A percentile compares a stretch with the other conserved stretches of the same genome.
Conservation (phyloP, 2,329 filamentous ascomycete genomes). For the Hypoxylon sp. region DNA sequence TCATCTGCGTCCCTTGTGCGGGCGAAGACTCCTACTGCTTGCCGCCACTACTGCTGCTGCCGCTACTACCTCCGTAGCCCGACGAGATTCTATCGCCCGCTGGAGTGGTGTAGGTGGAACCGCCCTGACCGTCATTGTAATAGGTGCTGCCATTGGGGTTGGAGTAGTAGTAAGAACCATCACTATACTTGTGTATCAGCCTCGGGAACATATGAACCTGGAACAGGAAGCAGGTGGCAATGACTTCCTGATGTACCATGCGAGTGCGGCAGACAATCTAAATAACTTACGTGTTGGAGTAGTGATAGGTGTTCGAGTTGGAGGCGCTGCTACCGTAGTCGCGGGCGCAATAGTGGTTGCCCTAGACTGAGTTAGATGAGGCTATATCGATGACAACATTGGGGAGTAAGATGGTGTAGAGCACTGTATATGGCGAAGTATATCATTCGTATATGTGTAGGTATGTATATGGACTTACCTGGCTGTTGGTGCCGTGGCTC, state of each 20-base stretch:
- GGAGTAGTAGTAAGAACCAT: conserved; percentile 82
- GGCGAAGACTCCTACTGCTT: conserved; percentile 31
- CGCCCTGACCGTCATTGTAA: conserved; percentile 73
- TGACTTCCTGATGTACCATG: neutral
- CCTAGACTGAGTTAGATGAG: conserved; percentile 59
- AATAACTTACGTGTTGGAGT: conserved; percentile 72
- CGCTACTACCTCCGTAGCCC: conserved; percentile 40
- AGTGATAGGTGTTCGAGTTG: conserved; percentile 76
- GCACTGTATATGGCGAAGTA: neutral
- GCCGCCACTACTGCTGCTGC: conserved; percentile 24
- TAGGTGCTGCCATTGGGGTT: conserved; percentile 79
- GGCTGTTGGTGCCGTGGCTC: conserved; percentile 72
- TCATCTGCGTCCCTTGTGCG: conserved; percentile 8
- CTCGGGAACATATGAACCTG: neutral
- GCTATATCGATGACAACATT: neutral
- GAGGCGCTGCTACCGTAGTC: conserved; percentile 71
- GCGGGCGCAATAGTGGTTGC: conserved; percentile 77
- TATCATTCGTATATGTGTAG: neutral
- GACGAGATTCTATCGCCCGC: conserved; percentile 57
- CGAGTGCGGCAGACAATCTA: neutral
- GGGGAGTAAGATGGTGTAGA: neutral
- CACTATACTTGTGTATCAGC: conserved; percentile 52
- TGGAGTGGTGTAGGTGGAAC: conserved; percentile 73
- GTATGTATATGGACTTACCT: conserved; percentile 60
- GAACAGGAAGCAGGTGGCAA: neutral